Evolutionary conservation across 2,329 filamentous ascomycete genomes (phyloP), one percentile per base, ranked within the genome.

Genomic region (Alternaria sp.): DNA sequence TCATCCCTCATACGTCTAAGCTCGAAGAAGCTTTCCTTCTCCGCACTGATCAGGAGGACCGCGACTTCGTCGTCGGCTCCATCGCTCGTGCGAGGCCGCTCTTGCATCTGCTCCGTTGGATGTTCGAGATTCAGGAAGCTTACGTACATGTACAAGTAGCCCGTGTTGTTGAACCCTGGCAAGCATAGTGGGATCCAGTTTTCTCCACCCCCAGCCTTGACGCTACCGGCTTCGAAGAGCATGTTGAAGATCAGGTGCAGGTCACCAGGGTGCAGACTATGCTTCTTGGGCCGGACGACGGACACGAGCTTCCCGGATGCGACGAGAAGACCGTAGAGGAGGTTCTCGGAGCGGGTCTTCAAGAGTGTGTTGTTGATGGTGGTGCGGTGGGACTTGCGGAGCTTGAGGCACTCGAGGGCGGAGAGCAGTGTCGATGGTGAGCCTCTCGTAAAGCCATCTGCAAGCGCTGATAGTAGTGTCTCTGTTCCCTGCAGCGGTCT

Each of bases 111-210:
- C 58, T 80, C 82, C 30, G 80, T 83, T 23, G 73, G 74, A 18
- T 84, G 80, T 46, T 85, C 83, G 41, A 88, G 84, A 70, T 93
- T 89, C 65, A 99, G 87, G 79, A 98, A 99, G 83, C 93, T 97
- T 77, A 99, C 96, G 76, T 98, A 99, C 94, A 99, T 98, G 83
- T 99, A 97, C 2, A 99, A 86, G 77, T 97, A 99, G 25, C 96
- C 96, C 55, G 90, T 92, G 79, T 93, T 98, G 82, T 99, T 99
- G 83, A 99, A 99, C 6, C 94, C 95, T 0, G 96, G 96, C 4
- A 99, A 86, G 74, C 96, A 99, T 7, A 99, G 86, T 0, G 96
- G 96, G 51, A 98, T 95, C 96, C 96, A 99, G 73, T 95, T 97
- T 80, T 99, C 96, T 28, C 95, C 96, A n/a, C 88, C 94, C 6